phyloP scores from a whole-genome alignment of 352 stramenopile genomes.

The Phytopythium kandeliae region DNA sequence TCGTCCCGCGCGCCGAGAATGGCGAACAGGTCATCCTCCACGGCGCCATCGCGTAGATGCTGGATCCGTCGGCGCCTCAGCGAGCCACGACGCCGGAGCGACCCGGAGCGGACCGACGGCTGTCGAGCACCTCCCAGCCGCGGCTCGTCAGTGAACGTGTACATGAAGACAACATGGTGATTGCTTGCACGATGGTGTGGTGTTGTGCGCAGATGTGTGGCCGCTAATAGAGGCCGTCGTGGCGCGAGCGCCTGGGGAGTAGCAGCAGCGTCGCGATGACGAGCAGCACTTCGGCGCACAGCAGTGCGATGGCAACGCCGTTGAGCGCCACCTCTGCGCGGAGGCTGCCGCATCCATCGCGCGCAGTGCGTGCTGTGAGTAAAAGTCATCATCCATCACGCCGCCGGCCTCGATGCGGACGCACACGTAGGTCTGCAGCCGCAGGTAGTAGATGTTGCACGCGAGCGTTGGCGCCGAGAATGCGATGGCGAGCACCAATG shows the following conservation, averaged over 20 bases:
- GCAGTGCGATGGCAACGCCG: slow-evolving; percentile 45
- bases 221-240: not conserved
- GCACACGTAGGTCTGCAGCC: slow-evolving; percentile 76
- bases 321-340: slow-evolving; percentile 60
- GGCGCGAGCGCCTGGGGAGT: slow-evolving; percentile 12
- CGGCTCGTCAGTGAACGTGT: not conserved
- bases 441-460: slow-evolving; percentile 70
- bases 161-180: not conserved
- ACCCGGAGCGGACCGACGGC: no score
- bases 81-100: no score
- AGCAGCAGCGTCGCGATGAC: slow-evolving; percentile 37
- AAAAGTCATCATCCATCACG: no score
- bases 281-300: slow-evolving; percentile 52
- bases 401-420: no score
- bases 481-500: slow-evolving; percentile 49
- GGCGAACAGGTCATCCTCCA: slow-evolving; percentile 86
- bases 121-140: not conserved
- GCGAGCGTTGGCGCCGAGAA: slow-evolving; percentile 48
- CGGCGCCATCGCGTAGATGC: slow-evolving; percentile 48
- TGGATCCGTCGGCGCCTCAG: no score
- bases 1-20: slow-evolving; percentile 46
- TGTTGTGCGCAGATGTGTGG: slow-evolving; percentile 5
- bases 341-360: slow-evolving; percentile 21
- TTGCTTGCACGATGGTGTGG: not conserved
- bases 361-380: slow-evolving; percentile 4